Evolutionary conservation across 1,284 basidiomycete species (phyloP).

Genomic region (Schizophyllum commune): DNA sequence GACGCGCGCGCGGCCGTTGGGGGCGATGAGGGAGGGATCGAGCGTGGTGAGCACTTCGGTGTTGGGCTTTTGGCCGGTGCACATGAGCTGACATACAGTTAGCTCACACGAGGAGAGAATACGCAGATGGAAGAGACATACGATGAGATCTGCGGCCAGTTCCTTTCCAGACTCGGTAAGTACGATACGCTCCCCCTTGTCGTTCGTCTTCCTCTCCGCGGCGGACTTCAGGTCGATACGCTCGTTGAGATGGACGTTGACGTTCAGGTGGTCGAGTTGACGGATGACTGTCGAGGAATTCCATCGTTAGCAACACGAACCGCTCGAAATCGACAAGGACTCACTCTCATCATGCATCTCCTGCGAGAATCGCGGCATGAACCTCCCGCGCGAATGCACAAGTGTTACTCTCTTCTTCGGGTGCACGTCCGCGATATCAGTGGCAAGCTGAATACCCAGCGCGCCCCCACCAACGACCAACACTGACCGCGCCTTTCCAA

Average conservation of each 20-base stretch:
- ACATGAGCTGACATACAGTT: constrained; percentile 43
- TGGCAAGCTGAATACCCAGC: constrained; percentile 60
- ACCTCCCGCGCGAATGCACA: constrained; percentile 52
- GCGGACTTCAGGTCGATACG: constrained; percentile 37
- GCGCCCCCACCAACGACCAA: constrained; percentile 57
- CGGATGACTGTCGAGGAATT: constrained; percentile 39
- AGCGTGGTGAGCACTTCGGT: constrained; percentile 47
- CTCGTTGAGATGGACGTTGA: constrained; percentile 45
- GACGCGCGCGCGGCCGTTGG: constrained; percentile 45
- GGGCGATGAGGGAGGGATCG: constrained; percentile 42
- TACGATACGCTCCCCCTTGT: background rate
- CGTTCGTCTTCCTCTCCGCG: background rate
- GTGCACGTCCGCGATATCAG: constrained; percentile 57
- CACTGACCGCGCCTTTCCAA: constrained; percentile 36
- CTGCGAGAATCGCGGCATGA: constrained; percentile 46
- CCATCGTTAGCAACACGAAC: background rate
- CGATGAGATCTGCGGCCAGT: constrained; percentile 57
- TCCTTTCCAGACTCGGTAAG: constrained; percentile 38
- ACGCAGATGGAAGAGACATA: too few species aligned
- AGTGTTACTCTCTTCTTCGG: constrained; percentile 54
- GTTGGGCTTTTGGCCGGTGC: constrained; percentile 73
- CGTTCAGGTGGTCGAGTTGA: constrained; percentile 3
- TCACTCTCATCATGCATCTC: background rate
- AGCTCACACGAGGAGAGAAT: constrained; percentile 3
- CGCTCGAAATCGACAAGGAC: background rate